Percentiles rank a stretch among this genome's conserved stretches.
Conservation (phyloP, 1,284 basidiomycete species). For the Sanghuangporus baumii region DNA sequence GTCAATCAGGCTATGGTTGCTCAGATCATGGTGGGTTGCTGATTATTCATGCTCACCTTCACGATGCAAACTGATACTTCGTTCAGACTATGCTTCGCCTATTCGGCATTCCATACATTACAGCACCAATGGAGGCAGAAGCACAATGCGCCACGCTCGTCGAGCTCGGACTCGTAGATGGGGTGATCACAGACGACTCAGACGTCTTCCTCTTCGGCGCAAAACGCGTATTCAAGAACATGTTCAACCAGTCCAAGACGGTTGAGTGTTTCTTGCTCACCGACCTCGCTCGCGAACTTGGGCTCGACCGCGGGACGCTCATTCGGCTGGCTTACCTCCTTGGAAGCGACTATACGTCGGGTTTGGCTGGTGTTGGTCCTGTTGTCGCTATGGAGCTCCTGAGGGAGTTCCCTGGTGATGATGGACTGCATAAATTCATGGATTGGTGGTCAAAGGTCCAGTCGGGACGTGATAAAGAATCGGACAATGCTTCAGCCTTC, state of each 20-base stretch:
- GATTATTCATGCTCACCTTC: not conserved
- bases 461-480: constrained; percentile 72
- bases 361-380: constrained; percentile 90
- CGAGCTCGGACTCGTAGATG: constrained; percentile 83
- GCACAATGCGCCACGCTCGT: constrained; percentile 96
- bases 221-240: constrained; percentile 92
- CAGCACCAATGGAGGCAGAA: constrained; percentile 99
- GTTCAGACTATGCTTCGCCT: constrained; percentile 77
- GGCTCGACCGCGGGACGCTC: constrained; percentile 82
- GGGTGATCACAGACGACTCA: constrained; percentile 98
- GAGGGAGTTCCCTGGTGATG: constrained; percentile 82
- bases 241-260: constrained; percentile 99
- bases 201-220: constrained; percentile 99
- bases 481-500: constrained; percentile 72
- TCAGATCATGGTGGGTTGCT: constrained; percentile 82
- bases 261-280: constrained; percentile 90
- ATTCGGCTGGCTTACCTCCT: constrained; percentile 89
- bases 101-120: constrained; percentile 97
- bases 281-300: constrained; percentile 86
- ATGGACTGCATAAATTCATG: constrained; percentile 82
- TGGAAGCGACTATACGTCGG: constrained; percentile 97
- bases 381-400: constrained; percentile 95
- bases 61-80: not conserved
- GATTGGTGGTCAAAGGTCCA: constrained; percentile 98
- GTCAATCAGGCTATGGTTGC: constrained; percentile 92